Conservation (phyloP, 2,329 filamentous ascomycete species). For the Claviceps paspali region DNA sequence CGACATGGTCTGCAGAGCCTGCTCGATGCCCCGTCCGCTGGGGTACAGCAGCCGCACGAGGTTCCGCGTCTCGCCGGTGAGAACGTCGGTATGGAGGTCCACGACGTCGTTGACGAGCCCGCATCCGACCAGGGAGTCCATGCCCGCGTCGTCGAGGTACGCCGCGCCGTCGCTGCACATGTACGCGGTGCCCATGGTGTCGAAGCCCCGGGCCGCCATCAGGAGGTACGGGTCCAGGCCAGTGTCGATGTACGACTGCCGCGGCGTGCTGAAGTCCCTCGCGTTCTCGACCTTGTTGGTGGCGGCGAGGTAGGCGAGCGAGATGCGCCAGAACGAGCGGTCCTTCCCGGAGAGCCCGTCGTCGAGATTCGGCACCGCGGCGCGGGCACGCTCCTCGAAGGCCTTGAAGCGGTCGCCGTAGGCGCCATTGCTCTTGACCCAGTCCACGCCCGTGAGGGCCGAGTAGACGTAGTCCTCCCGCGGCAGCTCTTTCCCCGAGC, state of each 20-base stretch:
- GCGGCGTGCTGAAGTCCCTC: conserved; percentile 1
- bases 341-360: conserved; percentile 4
- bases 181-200: conserved; percentile 5
- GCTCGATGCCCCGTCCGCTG: neutral
- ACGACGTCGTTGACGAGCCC: conserved; percentile 6
- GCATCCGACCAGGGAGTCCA: conserved; percentile 7
- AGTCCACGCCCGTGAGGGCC: conserved; percentile 5
- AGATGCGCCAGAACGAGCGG: conserved; percentile 6
- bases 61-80: conserved; percentile 6
- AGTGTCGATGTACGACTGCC: conserved; percentile 3
- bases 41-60: conserved; percentile 5
- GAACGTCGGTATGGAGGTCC: conserved; percentile 7
- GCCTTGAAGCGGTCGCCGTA: conserved; percentile 2
- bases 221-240: conserved; percentile 4
- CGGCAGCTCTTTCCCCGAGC: conserved; percentile 1
- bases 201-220: conserved; percentile 3
- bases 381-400: conserved; percentile 1
- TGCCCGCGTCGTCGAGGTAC: conserved; percentile 4
- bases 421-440: conserved; percentile 4
- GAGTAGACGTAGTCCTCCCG: conserved; percentile 6
- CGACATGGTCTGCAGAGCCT: conserved; percentile 2
- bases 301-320: conserved; percentile 3
- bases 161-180: conserved; percentile 7
- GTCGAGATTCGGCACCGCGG: conserved; percentile 2
- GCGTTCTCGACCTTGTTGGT: conserved; percentile 4